phyloP scores from a whole-genome alignment of 2,329 filamentous ascomycete genomes.

The Blumeria graminis region DNA sequence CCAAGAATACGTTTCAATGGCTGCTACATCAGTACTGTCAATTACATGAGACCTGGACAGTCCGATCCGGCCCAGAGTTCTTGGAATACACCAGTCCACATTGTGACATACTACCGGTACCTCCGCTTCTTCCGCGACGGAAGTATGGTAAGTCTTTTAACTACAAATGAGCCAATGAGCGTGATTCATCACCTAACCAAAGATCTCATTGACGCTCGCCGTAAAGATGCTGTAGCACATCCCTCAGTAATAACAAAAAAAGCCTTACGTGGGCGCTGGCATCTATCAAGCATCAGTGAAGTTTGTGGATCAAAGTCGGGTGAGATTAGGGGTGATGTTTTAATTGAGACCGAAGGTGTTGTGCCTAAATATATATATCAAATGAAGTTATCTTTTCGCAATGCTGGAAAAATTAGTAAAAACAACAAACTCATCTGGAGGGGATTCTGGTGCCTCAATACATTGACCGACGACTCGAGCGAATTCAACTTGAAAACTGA shows the following conservation, averaged over 20 bases:
- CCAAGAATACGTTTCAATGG: conserved; percentile 86
- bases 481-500: conserved; percentile 46
- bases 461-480: conserved; percentile 70
- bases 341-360: conserved; percentile 70
- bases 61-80: conserved; percentile 43
- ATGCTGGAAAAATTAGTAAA: conserved; percentile 34
- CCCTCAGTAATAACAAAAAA: conserved; percentile 38
- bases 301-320: conserved; percentile 12
- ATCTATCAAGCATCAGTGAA: conserved; percentile 20
- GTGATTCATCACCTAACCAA: conserved; percentile 66
- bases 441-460: conserved; percentile 78
- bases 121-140: conserved; percentile 87
- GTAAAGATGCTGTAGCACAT: conserved; percentile 13
- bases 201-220: conserved; percentile 29
- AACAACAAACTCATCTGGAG: conserved; percentile 83
- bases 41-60: conserved; percentile 71
- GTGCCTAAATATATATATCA: conserved; percentile 59
- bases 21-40: conserved; percentile 88
- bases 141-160: conserved; percentile 54
- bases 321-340: conserved; percentile 40
- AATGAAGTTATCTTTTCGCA: conserved; percentile 51
- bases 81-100: conserved; percentile 68
- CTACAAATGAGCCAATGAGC: conserved; percentile 59
- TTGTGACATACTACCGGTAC: conserved; percentile 96
- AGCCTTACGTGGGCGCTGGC: conserved; percentile 42